phyloP scores from a whole-genome alignment of 306 rosid genomes.

The Oxytropis ochrocephala region DNA sequence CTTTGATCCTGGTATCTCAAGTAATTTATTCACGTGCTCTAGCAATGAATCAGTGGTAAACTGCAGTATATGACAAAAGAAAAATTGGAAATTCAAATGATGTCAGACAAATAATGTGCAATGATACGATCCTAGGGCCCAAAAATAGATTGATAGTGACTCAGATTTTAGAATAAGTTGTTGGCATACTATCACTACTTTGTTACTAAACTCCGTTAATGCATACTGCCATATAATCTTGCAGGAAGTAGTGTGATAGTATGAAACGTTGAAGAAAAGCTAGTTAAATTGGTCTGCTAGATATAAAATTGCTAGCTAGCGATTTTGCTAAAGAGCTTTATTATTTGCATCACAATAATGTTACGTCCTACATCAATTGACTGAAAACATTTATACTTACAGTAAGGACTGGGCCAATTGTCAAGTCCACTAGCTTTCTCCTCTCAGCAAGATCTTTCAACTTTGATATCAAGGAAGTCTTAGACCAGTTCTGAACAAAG shows the following conservation, averaged over 20 bases:
- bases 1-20: constrained; percentile 80
- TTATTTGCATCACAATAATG: neutral
- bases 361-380: neutral
- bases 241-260: too few relatives aligned
- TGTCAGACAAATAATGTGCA: neutral
- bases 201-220: too few relatives aligned
- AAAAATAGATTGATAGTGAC: too few relatives aligned
- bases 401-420: constrained; percentile 84
- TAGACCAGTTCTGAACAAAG: constrained; percentile 64
- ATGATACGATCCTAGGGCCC: too few relatives aligned
- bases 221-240: too few relatives aligned
- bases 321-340: too few relatives aligned
- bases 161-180: too few relatives aligned
- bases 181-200: too few relatives aligned
- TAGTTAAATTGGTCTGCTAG: too few relatives aligned
- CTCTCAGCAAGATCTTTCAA: constrained; percentile 71
- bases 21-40: constrained; percentile 70
- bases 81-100: constrained; percentile 13
- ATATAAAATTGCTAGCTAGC: too few relatives aligned
- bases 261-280: too few relatives aligned
- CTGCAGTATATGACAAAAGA: constrained; percentile 34
- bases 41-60: constrained; percentile 65
- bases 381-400: constrained; percentile 30
- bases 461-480: constrained; percentile 61
- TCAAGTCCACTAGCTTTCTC: constrained; percentile 76